Percentiles rank a stretch among this genome's conserved stretches.
phyloP scores from a whole-genome alignment of 352 stramenopile genomes.

The Phytophthora ramorum region DNA sequence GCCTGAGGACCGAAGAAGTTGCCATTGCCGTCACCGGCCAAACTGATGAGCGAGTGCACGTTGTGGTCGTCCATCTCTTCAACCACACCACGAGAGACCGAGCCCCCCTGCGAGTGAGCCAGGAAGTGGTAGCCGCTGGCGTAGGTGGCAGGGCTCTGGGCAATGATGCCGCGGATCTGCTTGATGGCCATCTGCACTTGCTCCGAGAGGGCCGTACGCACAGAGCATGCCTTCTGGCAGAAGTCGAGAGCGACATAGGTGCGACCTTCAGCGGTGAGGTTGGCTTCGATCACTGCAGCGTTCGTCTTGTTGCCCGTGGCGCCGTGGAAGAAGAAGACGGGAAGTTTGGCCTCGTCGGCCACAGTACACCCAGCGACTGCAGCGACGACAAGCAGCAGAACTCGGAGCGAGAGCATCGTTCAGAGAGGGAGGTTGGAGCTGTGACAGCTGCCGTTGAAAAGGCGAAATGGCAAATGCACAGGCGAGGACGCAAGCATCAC shows the following conservation, averaged over 20 bases:
- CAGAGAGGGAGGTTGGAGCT: background rate
- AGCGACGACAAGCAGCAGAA: slow-evolving; percentile 18
- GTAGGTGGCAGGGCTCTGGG: slow-evolving; percentile 35
- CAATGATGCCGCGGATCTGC: slow-evolving; percentile 45
- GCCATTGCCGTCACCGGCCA: slow-evolving; percentile 57
- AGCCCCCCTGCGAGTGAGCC: slow-evolving; percentile 54
- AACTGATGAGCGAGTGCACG: slow-evolving; percentile 53
- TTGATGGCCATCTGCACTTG: slow-evolving; percentile 58
- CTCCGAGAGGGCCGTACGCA: slow-evolving; percentile 31
- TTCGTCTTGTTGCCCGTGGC: slow-evolving; percentile 43
- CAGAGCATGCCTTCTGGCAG: slow-evolving; percentile 49
- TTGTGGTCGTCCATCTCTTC: slow-evolving; percentile 71
- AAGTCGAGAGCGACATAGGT: slow-evolving; percentile 51
- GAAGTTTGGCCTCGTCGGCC: slow-evolving; percentile 37
- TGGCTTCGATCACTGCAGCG: slow-evolving; percentile 40
- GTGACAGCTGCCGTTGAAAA: slow-evolving; percentile 22
- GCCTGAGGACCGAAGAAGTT: slow-evolving; percentile 61
- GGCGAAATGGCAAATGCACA: slow-evolving; percentile 12
- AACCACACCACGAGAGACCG: slow-evolving; percentile 56
- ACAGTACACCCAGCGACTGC: slow-evolving; percentile 20
- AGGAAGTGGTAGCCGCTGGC: slow-evolving; percentile 61
- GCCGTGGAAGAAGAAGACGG: slow-evolving; percentile 67
- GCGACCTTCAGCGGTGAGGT: slow-evolving; percentile 45
- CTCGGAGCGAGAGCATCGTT: slow-evolving; percentile 27
- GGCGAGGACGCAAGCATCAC: no score